Evolutionary conservation across 139 green algal genomes (phyloP), one percentile per base, ranked within the genome.

Genomic region (Haematococcus sp.): DNA sequence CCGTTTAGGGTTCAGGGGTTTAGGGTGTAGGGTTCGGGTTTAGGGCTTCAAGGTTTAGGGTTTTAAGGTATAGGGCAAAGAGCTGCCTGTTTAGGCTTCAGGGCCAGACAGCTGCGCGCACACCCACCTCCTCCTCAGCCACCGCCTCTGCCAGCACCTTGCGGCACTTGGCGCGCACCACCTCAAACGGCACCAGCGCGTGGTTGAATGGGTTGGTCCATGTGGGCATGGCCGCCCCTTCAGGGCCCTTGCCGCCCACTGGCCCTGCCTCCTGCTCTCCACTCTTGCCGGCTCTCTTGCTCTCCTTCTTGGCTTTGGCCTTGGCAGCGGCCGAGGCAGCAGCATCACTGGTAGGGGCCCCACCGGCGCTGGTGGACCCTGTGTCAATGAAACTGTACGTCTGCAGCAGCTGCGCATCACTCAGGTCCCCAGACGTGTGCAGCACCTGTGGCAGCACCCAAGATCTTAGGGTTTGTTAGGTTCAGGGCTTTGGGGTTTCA

Each of bases 341-440:
- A 11, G 1, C 0, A 28, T 5, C 27, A 2, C 30, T 43, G 13
- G 23, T 43, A 4, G 23, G 2, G 1, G 1, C 2, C n/a, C 4
- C 3, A 17, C 1, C 32, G 13, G 22, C 4, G 0, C 0, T 46
- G 66, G 15, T 46, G 56, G 46, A 46, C 31, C 70, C 51, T 9
- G 46, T 31, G 64, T 89, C 86, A 15, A 94, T 68, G 72, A 94
- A 94, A 49, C 90, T 88, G 71, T 93, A 94, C 15, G 83, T 89
- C 65, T 88, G 80, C 63, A 94, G 78, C 60, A 93, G 83, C 76
- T 92, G 76, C 9, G 82, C 81, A 71, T 93, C 85, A 27, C 73
- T 81, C 68, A 93, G 80, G 56, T 90, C 82, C 30, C 90, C 90
- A 74, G 93, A 94, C 13, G 79, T 88, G 74, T 90, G 81, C 44